A percentile compares a stretch with the other conserved stretches of the same genome.
Evolutionary conservation across 1,284 basidiomycete genomes (phyloP).

Genomic region (Phlebopus sp.): DNA sequence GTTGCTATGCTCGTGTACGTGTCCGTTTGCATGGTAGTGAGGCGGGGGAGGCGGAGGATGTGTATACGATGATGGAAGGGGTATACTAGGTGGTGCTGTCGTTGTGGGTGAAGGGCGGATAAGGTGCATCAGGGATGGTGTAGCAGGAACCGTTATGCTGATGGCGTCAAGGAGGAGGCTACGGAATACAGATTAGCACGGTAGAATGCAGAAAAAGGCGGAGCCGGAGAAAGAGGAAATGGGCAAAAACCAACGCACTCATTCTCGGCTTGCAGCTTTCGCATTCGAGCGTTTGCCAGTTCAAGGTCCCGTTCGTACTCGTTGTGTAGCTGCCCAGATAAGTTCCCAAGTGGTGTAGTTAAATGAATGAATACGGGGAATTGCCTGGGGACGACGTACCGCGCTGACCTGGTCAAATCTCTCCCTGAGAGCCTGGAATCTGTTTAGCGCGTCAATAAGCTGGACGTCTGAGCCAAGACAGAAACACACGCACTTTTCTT

Average conservation of each 20-base stretch:
- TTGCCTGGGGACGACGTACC: constrained; percentile 34
- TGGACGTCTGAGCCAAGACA: neutral
- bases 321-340: constrained; percentile 46
- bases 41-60: constrained; percentile 9
- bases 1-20: constrained; percentile 16
- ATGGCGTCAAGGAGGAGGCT: constrained; percentile 35
- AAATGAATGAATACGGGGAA: no score
- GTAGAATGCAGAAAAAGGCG: neutral
- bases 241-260: constrained; percentile 38
- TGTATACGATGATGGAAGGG: constrained; percentile 20
- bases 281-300: constrained; percentile 46
- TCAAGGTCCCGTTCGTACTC: constrained; percentile 45
- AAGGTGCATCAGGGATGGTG: constrained; percentile 31
- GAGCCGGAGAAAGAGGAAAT: neutral
- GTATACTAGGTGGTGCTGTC: constrained; percentile 15
- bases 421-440: constrained; percentile 52
- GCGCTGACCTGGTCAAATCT: constrained; percentile 50
- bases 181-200: neutral
- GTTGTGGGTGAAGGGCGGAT: constrained; percentile 28
- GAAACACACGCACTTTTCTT: constrained; percentile 31
- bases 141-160: constrained; percentile 29
- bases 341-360: no score
- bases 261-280: constrained; percentile 56
- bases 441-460: constrained; percentile 18
- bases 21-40: constrained; percentile 24